A percentile compares a stretch with the other conserved stretches of the same genome.
These are phyloP conservation scores for Triticum monococcum DNA, from an alignment of 176 grass and related monocot genomes.

Conservation along the genomic window DNA sequence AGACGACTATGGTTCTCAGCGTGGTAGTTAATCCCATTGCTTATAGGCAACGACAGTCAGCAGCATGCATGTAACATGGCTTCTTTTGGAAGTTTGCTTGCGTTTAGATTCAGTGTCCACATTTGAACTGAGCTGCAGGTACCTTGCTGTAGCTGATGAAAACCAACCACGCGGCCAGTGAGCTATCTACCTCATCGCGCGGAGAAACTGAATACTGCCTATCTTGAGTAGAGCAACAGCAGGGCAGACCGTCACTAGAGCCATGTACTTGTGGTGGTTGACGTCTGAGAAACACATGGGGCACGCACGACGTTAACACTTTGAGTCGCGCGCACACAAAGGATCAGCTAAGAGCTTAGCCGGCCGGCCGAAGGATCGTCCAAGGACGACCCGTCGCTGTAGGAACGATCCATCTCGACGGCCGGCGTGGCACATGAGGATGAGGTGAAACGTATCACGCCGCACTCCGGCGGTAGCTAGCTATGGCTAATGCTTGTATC, in stretches of 20 bases:
- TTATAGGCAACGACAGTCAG: background rate
- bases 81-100: too few species aligned
- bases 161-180: too few species aligned
- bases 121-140: too few species aligned
- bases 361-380: background rate
- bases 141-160: too few species aligned
- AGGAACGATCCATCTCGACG: background rate
- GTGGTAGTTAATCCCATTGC: background rate
- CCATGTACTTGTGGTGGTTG: background rate
- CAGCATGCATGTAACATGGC: too few species aligned
- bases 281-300: background rate
- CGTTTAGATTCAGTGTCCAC: too few species aligned
- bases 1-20: background rate
- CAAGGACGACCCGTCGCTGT: background rate
- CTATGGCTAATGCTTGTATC: background rate
- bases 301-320: background rate
- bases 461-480: background rate
- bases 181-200: too few species aligned
- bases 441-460: background rate
- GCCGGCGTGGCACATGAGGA: background rate
- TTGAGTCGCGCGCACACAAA: background rate
- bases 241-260: too few species aligned
- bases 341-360: background rate
- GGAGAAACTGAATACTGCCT: too few species aligned
- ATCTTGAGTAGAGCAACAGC: too few species aligned